A percentile compares a stretch with the other conserved stretches of the same genome.
These are phyloP conservation scores for Neurospora sp. DNA, from an alignment of 495 filamentous ascomycete genomes.

Conservation along the genomic window DNA sequence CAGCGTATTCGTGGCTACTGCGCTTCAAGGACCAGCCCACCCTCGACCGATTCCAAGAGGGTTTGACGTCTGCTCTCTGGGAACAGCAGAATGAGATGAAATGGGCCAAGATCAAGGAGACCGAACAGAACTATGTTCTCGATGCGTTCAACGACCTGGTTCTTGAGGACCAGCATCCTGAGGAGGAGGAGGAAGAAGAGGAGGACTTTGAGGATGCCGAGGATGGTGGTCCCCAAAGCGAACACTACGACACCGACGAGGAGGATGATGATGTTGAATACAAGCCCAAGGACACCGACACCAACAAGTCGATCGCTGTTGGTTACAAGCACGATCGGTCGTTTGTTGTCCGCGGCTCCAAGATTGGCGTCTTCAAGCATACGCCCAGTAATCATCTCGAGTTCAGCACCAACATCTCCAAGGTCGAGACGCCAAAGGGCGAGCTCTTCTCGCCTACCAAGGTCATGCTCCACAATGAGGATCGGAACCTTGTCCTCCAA, in stretches of 20 bases:
- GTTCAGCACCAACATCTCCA: conserved; percentile 96
- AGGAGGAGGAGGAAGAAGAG: conserved; percentile 52
- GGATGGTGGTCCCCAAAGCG: conserved; percentile 45
- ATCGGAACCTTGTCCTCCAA: conserved; percentile 87
- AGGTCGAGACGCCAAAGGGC: conserved; percentile 82
- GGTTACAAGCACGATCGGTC: conserved; percentile 96
- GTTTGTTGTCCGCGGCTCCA: conserved; percentile 91
- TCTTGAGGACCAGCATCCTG: conserved; percentile 66
- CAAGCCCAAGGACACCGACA: conserved; percentile 64
- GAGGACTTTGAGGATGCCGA: conserved; percentile 55
- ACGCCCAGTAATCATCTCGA: conserved; percentile 85
- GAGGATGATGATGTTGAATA: conserved; percentile 76
- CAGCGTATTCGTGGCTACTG: conserved; percentile 91
- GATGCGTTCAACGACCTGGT: conserved; percentile 92
- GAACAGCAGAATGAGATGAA: conserved; percentile 93
- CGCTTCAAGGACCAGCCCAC: conserved; percentile 77
- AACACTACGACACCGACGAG: conserved; percentile 84
- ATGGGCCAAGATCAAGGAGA: conserved; percentile 85
- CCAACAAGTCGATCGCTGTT: conserved; percentile 94
- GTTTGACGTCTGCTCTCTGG: conserved; percentile 91
- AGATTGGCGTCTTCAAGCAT: conserved; percentile 98
- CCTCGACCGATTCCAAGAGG: conserved; percentile 83
- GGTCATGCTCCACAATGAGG: conserved; percentile 94
- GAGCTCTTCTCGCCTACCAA: conserved; percentile 90
- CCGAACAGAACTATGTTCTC: conserved; percentile 86